Percentiles rank a stretch among this genome's conserved stretches.
phyloP scores from a whole-genome alignment of 345 rosid species.

The Theobroma cacao region DNA sequence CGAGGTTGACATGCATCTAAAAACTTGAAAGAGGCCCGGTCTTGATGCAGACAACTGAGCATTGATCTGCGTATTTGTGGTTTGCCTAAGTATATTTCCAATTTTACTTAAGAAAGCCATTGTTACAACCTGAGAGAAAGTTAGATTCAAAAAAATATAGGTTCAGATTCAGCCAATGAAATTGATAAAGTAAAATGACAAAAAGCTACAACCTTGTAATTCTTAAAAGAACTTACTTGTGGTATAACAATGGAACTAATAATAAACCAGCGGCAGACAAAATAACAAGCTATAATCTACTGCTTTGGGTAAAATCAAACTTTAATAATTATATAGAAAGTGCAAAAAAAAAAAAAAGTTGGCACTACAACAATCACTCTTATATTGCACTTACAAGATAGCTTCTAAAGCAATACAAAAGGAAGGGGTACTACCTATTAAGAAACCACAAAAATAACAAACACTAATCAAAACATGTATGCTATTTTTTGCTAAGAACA shows the following conservation, averaged over 20 bases:
- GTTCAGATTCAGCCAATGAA: not conserved
- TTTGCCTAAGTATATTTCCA: conserved; percentile 69
- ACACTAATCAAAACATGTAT: not conserved
- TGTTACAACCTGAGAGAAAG: conserved; percentile 25
- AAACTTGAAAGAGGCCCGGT: conserved; percentile 68
- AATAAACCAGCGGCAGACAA: not conserved
- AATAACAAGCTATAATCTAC: not conserved
- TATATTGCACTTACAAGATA: not conserved
- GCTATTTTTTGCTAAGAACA: not conserved
- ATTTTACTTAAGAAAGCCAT: conserved; percentile 88
- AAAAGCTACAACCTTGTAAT: not conserved
- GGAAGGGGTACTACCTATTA: not conserved
- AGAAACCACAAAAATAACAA: not conserved
- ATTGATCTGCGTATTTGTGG: conserved; percentile 47
- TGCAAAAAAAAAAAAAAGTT: not conserved
- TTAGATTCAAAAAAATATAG: not conserved
- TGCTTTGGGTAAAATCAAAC: not conserved
- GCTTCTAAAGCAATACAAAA: not conserved
- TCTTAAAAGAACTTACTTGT: not conserved
- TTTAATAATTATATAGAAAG: not conserved
- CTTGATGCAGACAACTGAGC: conserved; percentile 44
- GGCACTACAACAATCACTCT: not conserved
- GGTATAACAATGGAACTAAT: not conserved
- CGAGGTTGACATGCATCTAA: conserved; percentile 75
- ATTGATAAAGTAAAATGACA: not conserved